Base-by-base conservation (phyloP, 2,329 filamentous ascomycete genomes). In the Cytospora schulzeri region DNA sequence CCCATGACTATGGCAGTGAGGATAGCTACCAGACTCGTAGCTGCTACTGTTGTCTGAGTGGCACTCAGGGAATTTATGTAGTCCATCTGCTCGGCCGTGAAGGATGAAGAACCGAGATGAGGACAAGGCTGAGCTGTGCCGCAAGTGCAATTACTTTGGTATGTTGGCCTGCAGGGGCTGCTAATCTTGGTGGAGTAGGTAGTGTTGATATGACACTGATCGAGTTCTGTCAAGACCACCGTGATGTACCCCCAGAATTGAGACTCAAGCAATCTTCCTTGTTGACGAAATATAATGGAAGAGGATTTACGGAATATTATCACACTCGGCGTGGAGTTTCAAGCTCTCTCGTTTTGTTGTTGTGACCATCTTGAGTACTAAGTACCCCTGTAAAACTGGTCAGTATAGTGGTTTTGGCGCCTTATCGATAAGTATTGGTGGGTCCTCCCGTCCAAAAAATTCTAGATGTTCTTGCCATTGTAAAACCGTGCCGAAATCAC, bases 1-100 rank as follows among this genome's bases (percentile, higher is more conserved):
- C 89, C 88, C 90, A 93, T 93, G 57, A 75, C 74, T 65, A 75
- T 70, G 15, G 75, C 74, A 38, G 78, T 67, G 31, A 77, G 57
- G 17, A 79, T 57, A 15, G 76, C 74, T 35, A 78, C 66, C 57
- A 79, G 45, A 31, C 71, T 69, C 17, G 74, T 71, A 14, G 73
- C 67, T 14, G 72, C 70, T 17, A 72, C 61, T 11, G 69, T 69
- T 55, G 72, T 29, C 15, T 70, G 63, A 4, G 69, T 66, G 5
- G 68, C 68, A 52, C 63, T 64, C 53, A 68, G 55, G 22, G 60
- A 58, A 35, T 66, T 62, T 24, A 70, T 41, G 38, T 58, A 60
- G 48, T 72, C 70, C 70, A 72, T 72, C 17, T 51, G 4, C 63
- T 28, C 1, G 35, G 52, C 50, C 45, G 26, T 62, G 5, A 5